Evolutionary conservation across 2,329 filamentous ascomycete species (phyloP), one percentile per base, ranked within the genome.

Genomic region (Botrytis elliptica): DNA sequence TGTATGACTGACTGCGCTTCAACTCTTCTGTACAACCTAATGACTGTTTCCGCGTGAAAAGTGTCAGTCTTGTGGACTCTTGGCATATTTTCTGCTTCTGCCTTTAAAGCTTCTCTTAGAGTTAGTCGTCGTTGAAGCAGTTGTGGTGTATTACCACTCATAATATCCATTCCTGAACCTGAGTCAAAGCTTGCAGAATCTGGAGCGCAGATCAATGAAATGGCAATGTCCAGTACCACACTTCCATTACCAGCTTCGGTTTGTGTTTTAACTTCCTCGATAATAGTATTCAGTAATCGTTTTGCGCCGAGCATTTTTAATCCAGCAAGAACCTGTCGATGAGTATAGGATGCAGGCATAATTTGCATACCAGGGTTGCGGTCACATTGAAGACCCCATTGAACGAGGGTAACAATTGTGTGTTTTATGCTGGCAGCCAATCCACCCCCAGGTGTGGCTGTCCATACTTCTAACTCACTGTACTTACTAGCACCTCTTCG

Each of bases 391-490:
- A 89, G 82, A 46, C 87, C 88, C 93, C 93, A 95, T 67, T 89
- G 86, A 2, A 91, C 85, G 7, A 95, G 86, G 1, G 84, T 85
- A 71, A 90, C 87, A 1, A 93, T 84, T 0, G 88, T 90, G 71
- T 88, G 86, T 60, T 89, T 88, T 52, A 95, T 80, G 0, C 87
- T 85, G 1, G 85, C 85, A 0, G 84, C 82, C 5, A 94, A 82
- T 0, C 90, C 91, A 57, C 86, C 88, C 66, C 84, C 84, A 0
- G 85, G 82, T 2, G 86, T 86, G 52, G 83, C 85, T 0, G 88
- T 87, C 92, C 92, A 95, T 12, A 86, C 83, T 75, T 93, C 89
- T 2, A 94, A 81, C 79, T 95, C 92, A 59, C 88, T 88, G 72
- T 90, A 86, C 16, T 91, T 88, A 2, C 89, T 87, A 7, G 86